Base-by-base conservation (phyloP, 2,329 filamentous ascomycete genomes). In the Fusarium sp. region DNA sequence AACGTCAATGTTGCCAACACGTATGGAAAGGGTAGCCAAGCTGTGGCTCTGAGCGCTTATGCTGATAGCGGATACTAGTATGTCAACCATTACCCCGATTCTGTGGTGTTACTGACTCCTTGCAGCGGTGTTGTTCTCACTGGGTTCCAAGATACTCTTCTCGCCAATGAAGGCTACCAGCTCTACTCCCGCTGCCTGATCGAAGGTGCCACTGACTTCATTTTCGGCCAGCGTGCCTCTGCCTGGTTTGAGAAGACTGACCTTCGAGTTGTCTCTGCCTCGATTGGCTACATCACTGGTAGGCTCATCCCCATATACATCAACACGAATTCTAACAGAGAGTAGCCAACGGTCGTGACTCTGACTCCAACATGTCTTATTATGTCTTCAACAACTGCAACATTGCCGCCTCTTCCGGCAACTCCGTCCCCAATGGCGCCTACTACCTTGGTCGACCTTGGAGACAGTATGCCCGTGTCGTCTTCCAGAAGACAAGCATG, bases 1-100 rank as follows among this genome's bases (percentile, higher is more conserved):
- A 90, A 90, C 66, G 80, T 91, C 74, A 87, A 84, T 53, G 76
- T 85, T 13, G 76, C 77, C 14, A 85, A 85, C 67, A 78, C 77
- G 0, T 82, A 80, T 52, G 83, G 83, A n/a, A 60, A 80, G 63
- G 82, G 82, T 1, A 79, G 76, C 56, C 82, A 84, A 66, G 83
- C 83, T 33, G 77, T 85, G 18, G 83, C 83, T 5, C 66, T 85
- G 15, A 80, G 78, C 18, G 81, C 82, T 1, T 80, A 82, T 50
- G 76, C 76, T 10, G 73, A 80, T 57, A 79, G 80, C 53, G 83
- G 81, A 6, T 85, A 81, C 68, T 86, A 85, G 58, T 61, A 53
- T 11, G 58, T 35, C 0, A 10, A 7, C 8, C 6, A 1, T 8
- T 14, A 15, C 4, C 2, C 3, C 2, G 1, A 5, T 5, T 0